A percentile compares a stretch with the other conserved stretches of the same genome.
Conservation (phyloP, 2,329 filamentous ascomycete genomes). For the Alternaria novae-zelandiae region DNA sequence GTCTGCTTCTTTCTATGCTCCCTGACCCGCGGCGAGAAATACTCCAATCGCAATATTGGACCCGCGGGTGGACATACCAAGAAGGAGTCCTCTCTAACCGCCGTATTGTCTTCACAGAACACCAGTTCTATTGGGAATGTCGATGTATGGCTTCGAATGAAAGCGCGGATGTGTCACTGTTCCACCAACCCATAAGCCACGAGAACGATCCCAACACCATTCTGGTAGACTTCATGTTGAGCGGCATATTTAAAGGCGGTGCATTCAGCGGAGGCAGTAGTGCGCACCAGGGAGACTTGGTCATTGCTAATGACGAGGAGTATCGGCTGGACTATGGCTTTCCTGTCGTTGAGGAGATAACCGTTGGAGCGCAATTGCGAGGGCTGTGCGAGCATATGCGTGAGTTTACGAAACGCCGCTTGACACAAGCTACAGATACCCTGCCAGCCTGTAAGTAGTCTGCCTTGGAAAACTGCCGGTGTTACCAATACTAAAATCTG, state of each 20-base stretch:
- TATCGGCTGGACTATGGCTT: conserved; percentile 19
- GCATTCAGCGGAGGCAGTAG: conserved; percentile 9
- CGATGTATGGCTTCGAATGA: conserved; percentile 10
- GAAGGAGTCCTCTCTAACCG: conserved; percentile 17
- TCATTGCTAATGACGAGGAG: conserved; percentile 9
- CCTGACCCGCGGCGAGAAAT: conserved; percentile 8
- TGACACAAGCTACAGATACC: conserved; percentile 8
- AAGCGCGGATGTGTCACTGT: conserved; percentile 1
- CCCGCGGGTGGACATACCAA: conserved; percentile 20
- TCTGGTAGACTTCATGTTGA: conserved; percentile 14
- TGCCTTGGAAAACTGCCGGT: conserved; percentile 1
- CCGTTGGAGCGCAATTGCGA: conserved; percentile 6
- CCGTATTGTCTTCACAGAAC: conserved; percentile 15
- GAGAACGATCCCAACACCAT: neutral
- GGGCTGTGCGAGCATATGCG: conserved; percentile 19
- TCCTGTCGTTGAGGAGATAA: neutral
- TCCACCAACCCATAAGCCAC: neutral
- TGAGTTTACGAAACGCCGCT: conserved; percentile 9
- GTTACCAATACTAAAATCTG: neutral
- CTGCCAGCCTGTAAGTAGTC: conserved; percentile 3
- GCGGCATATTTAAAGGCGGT: conserved; percentile 17
- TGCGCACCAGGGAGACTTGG: conserved; percentile 1
- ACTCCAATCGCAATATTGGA: conserved; percentile 4
- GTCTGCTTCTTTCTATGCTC: conserved; percentile 10
- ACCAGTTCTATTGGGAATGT: conserved; percentile 18